These are phyloP conservation scores for Diddensiella santjacobensis DNA, from an alignment of 805 yeast species.

Conservation along the genomic window DNA sequence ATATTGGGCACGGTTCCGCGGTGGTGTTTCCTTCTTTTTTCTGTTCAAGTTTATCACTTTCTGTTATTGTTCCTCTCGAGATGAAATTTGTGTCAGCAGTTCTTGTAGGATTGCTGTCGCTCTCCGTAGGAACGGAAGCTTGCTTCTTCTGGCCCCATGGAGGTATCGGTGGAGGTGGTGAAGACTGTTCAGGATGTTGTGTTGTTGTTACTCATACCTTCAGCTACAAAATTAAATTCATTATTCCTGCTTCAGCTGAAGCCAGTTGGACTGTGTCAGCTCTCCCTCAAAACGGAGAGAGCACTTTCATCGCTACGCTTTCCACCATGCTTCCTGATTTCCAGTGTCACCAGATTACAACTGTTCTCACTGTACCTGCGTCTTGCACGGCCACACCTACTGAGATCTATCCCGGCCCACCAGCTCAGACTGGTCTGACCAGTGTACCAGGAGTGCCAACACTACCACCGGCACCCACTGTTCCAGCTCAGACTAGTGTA, in stretches of 20 bases:
- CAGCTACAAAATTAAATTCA: constrained; percentile 22
- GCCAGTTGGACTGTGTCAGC: constrained; percentile 28
- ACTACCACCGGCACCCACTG: background rate
- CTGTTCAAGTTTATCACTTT: background rate
- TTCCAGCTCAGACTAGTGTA: background rate
- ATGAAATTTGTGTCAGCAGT: constrained; percentile 1
- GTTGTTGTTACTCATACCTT: constrained; percentile 25
- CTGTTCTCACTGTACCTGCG: constrained; percentile 22
- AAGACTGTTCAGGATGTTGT: constrained; percentile 31
- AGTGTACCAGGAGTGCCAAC: background rate
- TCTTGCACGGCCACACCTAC: constrained; percentile 20
- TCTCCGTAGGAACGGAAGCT: constrained; percentile 18
- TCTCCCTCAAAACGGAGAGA: constrained; percentile 16
- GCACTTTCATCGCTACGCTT: constrained; percentile 22
- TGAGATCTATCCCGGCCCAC: constrained; percentile 12
- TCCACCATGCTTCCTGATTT: constrained; percentile 43
- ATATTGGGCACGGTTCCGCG: background rate
- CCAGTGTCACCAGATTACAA: constrained; percentile 41
- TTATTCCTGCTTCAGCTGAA: constrained; percentile 10
- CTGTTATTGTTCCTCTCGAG: no score
- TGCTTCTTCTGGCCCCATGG: constrained; percentile 28
- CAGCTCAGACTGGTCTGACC: background rate
- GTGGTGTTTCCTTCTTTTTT: background rate
- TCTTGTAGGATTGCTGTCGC: constrained; percentile 16
- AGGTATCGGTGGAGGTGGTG: constrained; percentile 19